phyloP scores from a whole-genome alignment of 352 stramenopile genomes.

The Stramenopiles sp. region DNA sequence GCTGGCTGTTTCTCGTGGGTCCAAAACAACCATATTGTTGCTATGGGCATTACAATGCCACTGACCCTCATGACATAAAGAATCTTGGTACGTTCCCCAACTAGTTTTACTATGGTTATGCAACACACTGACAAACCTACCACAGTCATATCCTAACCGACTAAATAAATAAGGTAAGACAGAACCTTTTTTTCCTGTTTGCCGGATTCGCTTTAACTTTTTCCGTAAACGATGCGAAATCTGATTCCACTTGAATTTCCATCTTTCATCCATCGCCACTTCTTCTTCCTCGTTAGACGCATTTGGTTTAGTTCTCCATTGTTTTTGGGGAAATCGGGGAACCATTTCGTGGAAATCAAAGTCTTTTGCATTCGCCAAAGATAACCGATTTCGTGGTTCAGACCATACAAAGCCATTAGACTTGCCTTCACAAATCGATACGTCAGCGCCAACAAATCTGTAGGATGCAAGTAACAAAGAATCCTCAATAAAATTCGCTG shows the following conservation, averaged over 20 bases:
- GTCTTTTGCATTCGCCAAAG: background rate
- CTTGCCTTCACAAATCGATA: background rate
- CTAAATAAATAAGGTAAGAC: background rate
- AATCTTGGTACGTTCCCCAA: background rate
- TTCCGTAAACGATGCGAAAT: background rate
- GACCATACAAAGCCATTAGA: background rate
- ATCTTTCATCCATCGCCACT: background rate
- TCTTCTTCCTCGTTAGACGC: background rate
- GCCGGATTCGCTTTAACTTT: background rate
- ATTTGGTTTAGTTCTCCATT: background rate
- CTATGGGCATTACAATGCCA: background rate
- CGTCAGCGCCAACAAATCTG: background rate
- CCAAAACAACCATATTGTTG: background rate
- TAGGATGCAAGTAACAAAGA: background rate
- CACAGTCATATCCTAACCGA: background rate
- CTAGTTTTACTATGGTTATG: background rate
- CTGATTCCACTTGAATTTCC: background rate
- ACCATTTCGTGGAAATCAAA: background rate
- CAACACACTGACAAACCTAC: background rate
- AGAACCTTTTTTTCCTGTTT: background rate
- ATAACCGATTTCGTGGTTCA: background rate
- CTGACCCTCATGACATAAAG: background rate
- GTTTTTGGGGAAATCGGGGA: background rate
- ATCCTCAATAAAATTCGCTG: background rate
- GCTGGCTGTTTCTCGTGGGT: background rate